Base-by-base conservation (phyloP, 495 filamentous ascomycete genomes). In the Bacidia gigantensis region DNA sequence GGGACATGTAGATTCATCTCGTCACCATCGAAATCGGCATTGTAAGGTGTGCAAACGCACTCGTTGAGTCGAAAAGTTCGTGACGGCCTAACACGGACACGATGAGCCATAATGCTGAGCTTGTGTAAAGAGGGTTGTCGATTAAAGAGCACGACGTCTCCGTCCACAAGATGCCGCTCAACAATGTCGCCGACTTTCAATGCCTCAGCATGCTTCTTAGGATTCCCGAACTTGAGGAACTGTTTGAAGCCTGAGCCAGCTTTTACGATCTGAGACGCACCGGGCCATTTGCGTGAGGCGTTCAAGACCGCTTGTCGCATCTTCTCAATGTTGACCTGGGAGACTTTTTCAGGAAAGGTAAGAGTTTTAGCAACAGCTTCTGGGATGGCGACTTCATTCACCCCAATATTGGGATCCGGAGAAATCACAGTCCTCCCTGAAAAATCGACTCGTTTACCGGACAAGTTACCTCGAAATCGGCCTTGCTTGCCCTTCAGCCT, bases 1-100 rank as follows among this genome's bases (percentile, higher is more conserved):
- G 92, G 92, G 3, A 98, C 89, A 67, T 98, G 92, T 55, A 98
- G 66, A 60, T 98, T 98, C 92, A 98, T 98, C 66, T 98, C 92
- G 56, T 98, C 92, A 58, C 92, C 92, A 60, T 98, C 92, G 62
- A 98, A 98, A 80, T 98, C 92, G 42, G 92, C 92, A 67, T 98
- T 98, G 75, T 98, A 98, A 9, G 92, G 92, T 41, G 87, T 90
- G 64, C 92, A 98, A 5, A 93, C 92, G 77, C 92, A 97, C 63
- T 98, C 92, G 62, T 98, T 98, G 48, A 98, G 74, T 43, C 92
- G 83, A 67, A 98, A 97, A 0, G 92, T 98, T 63, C 90, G 82
- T 79, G 94, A 90, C 3, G 90, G 92, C 46, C 93, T 82, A 46
- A 98, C 79, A 64, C 93, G 95, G 53, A 82, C 92, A 60, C 81